phyloP scores from a whole-genome alignment of 306 rosid species.

The Sechiopsis laciniata region DNA sequence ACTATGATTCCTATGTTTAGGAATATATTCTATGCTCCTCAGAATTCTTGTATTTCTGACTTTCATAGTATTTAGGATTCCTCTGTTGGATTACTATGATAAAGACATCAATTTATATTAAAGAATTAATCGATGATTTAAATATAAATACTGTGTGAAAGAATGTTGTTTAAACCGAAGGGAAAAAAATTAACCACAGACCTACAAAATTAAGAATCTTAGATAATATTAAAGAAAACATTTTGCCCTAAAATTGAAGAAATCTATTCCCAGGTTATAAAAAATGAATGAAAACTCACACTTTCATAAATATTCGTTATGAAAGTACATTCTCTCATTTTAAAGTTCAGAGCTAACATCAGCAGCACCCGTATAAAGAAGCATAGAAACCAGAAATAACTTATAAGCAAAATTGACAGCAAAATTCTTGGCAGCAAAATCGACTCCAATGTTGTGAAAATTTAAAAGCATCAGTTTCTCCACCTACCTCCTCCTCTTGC shows the following conservation, averaged over 20 bases:
- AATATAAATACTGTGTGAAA: no score
- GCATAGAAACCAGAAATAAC: background rate
- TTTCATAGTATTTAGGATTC: no score
- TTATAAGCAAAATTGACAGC: background rate
- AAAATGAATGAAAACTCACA: background rate
- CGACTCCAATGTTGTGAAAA: background rate
- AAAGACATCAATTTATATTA: no score
- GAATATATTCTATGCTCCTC: no score
- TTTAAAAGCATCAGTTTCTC: slow-evolving; percentile 39
- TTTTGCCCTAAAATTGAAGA: background rate
- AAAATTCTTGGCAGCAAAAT: background rate
- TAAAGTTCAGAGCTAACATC: background rate
- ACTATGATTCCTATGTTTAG: no score
- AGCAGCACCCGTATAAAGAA: background rate
- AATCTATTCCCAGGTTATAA: no score
- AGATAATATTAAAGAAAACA: background rate
- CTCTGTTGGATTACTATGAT: no score
- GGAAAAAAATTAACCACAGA: no score
- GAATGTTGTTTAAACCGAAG: no score
- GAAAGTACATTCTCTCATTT: background rate
- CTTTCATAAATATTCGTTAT: background rate
- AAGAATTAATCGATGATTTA: no score
- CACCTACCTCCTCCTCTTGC: slow-evolving; percentile 50
- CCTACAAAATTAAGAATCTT: background rate
- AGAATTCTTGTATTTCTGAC: no score